phyloP scores from a whole-genome alignment of 371 early-diverging fungal species.

The Mucor sp. region DNA sequence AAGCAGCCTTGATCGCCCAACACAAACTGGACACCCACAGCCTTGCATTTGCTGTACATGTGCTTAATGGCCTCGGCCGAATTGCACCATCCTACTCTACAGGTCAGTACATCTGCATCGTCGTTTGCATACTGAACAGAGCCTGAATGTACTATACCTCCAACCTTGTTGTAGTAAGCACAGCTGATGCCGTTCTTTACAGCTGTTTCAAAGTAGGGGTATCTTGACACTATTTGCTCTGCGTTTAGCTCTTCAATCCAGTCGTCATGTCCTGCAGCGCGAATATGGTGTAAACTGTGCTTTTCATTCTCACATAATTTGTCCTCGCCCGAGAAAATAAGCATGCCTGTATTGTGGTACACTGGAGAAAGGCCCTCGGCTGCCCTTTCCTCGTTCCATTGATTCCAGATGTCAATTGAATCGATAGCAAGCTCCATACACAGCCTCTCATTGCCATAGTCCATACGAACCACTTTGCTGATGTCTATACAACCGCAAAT shows the following conservation, averaged over 20 bases:
- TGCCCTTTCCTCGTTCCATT: conserved; percentile 55
- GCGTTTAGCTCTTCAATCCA: conserved; percentile 31
- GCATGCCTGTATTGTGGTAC: conserved; percentile 47
- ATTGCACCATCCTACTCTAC: conserved; percentile 41
- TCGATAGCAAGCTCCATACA: conserved; percentile 45
- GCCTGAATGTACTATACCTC: conserved; percentile 31
- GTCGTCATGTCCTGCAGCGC: conserved; percentile 39
- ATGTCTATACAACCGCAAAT: conserved; percentile 37
- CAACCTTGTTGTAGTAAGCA: conserved; percentile 39
- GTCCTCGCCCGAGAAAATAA: conserved; percentile 33
- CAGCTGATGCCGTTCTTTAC: conserved; percentile 30
- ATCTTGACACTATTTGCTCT: conserved; percentile 29
- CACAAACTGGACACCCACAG: conserved; percentile 43
- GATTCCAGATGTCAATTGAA: conserved; percentile 46
- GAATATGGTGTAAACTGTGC: conserved; percentile 33
- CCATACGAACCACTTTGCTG: conserved; percentile 53
- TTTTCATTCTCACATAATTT: conserved; percentile 35
- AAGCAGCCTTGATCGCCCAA: conserved; percentile 39
- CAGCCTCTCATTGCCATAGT: conserved; percentile 45
- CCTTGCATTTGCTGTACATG: conserved; percentile 33
- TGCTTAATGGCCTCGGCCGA: conserved; percentile 37
- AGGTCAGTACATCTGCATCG: not conserved
- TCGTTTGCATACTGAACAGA: not conserved
- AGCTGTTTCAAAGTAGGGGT: conserved; percentile 35
- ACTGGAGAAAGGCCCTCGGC: conserved; percentile 24